Conservation (phyloP, 805 yeast species). For the Lipomyces yamadae region DNA sequence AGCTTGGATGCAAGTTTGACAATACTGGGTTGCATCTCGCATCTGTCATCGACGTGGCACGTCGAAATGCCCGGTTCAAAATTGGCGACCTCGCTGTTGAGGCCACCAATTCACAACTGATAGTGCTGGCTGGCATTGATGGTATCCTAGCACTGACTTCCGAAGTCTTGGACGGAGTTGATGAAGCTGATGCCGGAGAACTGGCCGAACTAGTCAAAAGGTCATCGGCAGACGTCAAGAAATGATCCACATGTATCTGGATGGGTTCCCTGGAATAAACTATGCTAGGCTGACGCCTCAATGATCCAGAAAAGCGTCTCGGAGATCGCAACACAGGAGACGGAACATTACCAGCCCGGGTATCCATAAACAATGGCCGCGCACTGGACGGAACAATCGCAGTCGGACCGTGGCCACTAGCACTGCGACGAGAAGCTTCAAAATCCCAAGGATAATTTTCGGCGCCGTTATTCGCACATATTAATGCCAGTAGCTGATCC, state of each 20-base stretch:
- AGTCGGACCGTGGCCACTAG: conserved; percentile 17
- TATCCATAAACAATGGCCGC: conserved; percentile 22
- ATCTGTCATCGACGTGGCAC: conserved; percentile 9
- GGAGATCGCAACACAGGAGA: conserved; percentile 4
- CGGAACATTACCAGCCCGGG: background rate
- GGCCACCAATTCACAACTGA: background rate
- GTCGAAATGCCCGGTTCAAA: conserved; percentile 8
- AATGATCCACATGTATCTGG: conserved; percentile 10
- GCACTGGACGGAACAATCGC: conserved; percentile 10
- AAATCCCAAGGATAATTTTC: conserved; percentile 21
- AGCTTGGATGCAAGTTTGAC: background rate
- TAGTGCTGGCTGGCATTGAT: background rate
- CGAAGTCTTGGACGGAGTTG: background rate
- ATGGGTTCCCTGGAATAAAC: conserved; percentile 7
- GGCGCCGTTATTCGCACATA: conserved; percentile 24
- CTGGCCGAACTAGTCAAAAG: background rate
- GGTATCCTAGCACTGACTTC: background rate
- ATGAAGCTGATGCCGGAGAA: conserved; percentile 6
- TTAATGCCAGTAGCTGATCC: conserved; percentile 16
- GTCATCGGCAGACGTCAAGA: background rate
- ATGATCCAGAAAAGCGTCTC: conserved; percentile 5
- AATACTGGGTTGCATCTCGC: background rate
- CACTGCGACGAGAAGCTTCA: conserved; percentile 9
- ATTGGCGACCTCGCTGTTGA: background rate
- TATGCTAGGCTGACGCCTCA: background rate